Percentiles rank a stretch among this genome's conserved stretches.
phyloP scores from a whole-genome alignment of 148 eudicot species.

The Pharnaceum exiguum region DNA sequence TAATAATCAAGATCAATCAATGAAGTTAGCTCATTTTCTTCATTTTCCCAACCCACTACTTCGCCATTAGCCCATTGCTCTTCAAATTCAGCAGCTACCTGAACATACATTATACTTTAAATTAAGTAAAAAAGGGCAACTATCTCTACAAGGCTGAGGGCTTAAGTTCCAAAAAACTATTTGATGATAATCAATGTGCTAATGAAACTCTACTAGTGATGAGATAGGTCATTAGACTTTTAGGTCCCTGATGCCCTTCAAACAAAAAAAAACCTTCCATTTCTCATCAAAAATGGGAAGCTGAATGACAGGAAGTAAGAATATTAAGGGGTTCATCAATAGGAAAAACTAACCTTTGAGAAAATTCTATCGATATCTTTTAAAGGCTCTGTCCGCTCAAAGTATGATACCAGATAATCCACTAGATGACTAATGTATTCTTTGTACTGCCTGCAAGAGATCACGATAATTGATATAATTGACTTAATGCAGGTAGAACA shows the following conservation, averaged over 20 bases:
- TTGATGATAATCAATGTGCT: too few relatives aligned
- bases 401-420: constrained; percentile 70
- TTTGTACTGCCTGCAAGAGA: constrained; percentile 64
- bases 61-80: constrained; percentile 74
- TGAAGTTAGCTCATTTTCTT: constrained; percentile 39
- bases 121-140: background rate
- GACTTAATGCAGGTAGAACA: too few relatives aligned
- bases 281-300: too few relatives aligned
- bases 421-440: constrained; percentile 73
- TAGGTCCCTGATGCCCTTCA: too few relatives aligned
- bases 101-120: background rate
- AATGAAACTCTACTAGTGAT: too few relatives aligned
- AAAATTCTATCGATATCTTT: constrained; percentile 91
- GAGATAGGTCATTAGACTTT: too few relatives aligned
- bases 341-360: constrained; percentile 53
- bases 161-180: too few relatives aligned
- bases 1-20: constrained; percentile 84
- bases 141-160: background rate
- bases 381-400: constrained; percentile 90
- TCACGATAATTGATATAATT: too few relatives aligned
- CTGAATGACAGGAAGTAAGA: too few relatives aligned
- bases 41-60: constrained; percentile 81
- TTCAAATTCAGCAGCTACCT: constrained; percentile 85
- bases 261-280: too few relatives aligned
- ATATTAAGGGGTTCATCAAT: background rate